Evolutionary conservation across 768 basidiomycete genomes (phyloP), one percentile per base, ranked within the genome.

Genomic region (Epithele typhae): DNA sequence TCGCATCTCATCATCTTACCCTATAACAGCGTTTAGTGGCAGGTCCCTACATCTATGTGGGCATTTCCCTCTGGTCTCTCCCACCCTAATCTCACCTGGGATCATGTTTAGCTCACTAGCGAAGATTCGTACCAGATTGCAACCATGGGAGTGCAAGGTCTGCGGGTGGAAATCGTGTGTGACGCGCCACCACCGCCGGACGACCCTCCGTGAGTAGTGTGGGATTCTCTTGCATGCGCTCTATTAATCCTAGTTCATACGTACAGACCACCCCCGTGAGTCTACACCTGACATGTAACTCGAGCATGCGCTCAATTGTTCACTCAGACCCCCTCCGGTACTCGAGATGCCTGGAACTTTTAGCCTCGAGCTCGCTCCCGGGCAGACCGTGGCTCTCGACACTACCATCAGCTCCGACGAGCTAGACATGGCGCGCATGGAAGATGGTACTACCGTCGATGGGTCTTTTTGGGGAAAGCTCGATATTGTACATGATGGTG

Each of bases 91-190:
- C 42, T 46, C 21, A 41, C 35, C 27, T 40, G 19, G 18, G 52
- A 52, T 34, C 55, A 32, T 49, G 10, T 30, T 22, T 30, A 91
- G 88, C 70, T 92, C 47, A 87, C 85, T 12, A 77, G 84, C 42
- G 88, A 92, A 61, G 90, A 91, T 58, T 91, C 90, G 6, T 92
- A 82, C 63, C 87, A 91, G 70, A 91, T 92, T 52, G 88, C 90
- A n/a, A 78, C 79, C 46, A 82, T 84, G 75, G 84, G 85, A 45
- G 81, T 88, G 10, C 83, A 86, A 61, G 88, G 87, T 43, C 74
- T 89, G 49, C 77, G 88, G 33, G 87, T 92, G 40, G 90, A 92
- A 65, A 89, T 92, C 46, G 84, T 90, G 40, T 81, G 81, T 41
- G 90, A 92, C 66, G 84, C 77, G 5, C 88, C 90, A 6, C 90